Base-by-base conservation (phyloP, 2,329 filamentous ascomycete species). In the Cytospora leucostoma region DNA sequence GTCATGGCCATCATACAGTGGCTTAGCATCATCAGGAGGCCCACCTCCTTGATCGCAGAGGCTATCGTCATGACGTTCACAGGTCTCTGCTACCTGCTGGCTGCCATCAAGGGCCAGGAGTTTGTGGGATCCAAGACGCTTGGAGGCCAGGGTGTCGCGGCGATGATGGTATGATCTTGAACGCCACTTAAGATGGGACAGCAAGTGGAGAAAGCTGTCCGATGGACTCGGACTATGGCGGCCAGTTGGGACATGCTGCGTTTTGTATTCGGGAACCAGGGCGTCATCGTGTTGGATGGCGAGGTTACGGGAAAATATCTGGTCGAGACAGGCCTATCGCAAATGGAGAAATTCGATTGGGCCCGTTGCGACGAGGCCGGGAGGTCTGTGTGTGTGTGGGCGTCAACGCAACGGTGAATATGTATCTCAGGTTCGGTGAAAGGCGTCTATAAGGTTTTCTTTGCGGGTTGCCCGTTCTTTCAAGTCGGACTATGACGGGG, bases 81-180 rank as follows among this genome's bases (percentile, higher is more conserved):
- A 5, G 88, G 85, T 40, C 66, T 88, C 57, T 97, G 94, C 83
- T 99, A 99, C 76, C 79, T 85, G 33, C 78, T 92, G 57, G 92
- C 92, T 15, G 92, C 84, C 49, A 66, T 94, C 76, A 94, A 92
- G 82, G 89, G 90, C 65, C 92, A 96, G 79, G 89, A 86, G 40
- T 96, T 96, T 77, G 87, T 93, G 68, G 91, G 91, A 66, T 97
- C 93, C 84, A 98, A 98, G 86, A 98, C 94, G 17, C 83, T 99
- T 59, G 95, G 95, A 69, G 95, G 95, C 59, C 89, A 92, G 69
- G 94, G 94, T 59, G 90, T 97, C 70, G 95, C 93, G 67, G 93
- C 97, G 82, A 97, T 98, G 94, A 97, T 98, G 78, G 93, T 98
- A 73, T 96, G 82, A 80, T 70, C 62, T 37, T 47, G 44, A 17